A percentile compares a stretch with the other conserved stretches of the same genome.
Conservation (phyloP, 768 basidiomycete genomes). For the Filobasidium floriforme region DNA sequence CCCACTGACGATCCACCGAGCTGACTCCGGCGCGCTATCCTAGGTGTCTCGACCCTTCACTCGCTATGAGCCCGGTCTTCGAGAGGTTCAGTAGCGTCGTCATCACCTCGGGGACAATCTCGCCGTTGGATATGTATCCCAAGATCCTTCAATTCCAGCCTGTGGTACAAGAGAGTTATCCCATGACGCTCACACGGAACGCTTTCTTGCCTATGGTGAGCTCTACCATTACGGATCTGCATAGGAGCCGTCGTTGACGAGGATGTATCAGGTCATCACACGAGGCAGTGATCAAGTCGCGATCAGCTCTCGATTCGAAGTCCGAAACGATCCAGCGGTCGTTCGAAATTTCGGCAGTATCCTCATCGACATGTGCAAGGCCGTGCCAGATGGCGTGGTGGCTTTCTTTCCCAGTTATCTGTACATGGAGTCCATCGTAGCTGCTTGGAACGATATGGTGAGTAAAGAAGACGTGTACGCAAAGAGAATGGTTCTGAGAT, state of each 20-base stretch:
- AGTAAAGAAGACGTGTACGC: constrained; percentile 33
- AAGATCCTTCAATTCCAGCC: constrained; percentile 99
- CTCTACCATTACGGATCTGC: not conserved
- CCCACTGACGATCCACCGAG: not conserved
- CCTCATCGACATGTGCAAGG: constrained; percentile 93
- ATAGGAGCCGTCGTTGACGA: not conserved
- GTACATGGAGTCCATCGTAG: constrained; percentile 99
- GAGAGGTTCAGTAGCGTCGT: constrained; percentile 97
- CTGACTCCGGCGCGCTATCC: constrained; percentile 22
- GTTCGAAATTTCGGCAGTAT: constrained; percentile 98
- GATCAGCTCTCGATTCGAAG: constrained; percentile 96
- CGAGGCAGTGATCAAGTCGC: constrained; percentile 97
- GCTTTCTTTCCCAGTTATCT: constrained; percentile 99
- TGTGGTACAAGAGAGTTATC: constrained; percentile 91
- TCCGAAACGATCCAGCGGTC: constrained; percentile 96
- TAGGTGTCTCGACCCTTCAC: constrained; percentile 92
- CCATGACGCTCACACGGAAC: constrained; percentile 94
- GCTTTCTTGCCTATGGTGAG: constrained; percentile 88
- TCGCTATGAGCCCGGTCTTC: constrained; percentile 96
- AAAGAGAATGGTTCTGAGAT: too few species aligned
- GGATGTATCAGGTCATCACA: constrained; percentile 69
- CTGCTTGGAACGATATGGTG: constrained; percentile 99
- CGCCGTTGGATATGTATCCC: constrained; percentile 98
- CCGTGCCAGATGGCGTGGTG: constrained; percentile 95
- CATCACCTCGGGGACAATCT: constrained; percentile 97